These are phyloP conservation scores for Funneliformis caledonium DNA, from an alignment of 371 early-diverging fungal species.

Conservation along the genomic window DNA sequence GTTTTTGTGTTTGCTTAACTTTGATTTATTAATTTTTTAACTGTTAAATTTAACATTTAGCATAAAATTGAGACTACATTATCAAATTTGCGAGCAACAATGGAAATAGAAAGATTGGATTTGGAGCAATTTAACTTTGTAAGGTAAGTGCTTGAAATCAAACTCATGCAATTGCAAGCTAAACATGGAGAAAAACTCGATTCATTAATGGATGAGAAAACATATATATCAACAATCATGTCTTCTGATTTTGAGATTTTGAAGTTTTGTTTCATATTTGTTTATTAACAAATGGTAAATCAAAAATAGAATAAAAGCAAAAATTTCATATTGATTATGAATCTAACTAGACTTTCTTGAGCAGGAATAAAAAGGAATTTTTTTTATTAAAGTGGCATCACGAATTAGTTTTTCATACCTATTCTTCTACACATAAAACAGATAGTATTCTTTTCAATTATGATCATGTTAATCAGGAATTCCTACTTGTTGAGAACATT, in stretches of 20 bases:
- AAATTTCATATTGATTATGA: neutral
- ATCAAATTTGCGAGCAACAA: too few relatives aligned
- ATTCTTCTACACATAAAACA: constrained; percentile 16
- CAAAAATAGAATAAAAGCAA: constrained; percentile 7
- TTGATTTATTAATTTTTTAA: too few relatives aligned
- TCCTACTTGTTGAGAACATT: constrained; percentile 19
- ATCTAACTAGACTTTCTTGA: constrained; percentile 30
- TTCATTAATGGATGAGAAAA: constrained; percentile 12
- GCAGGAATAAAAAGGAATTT: constrained; percentile 26
- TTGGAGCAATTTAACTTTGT: constrained; percentile 9
- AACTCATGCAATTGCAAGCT: constrained; percentile 25
- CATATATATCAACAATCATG: constrained; percentile 23
- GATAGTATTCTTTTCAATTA: constrained; percentile 33
- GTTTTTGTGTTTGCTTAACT: too few relatives aligned
- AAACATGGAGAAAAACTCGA: constrained; percentile 27
- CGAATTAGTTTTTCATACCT: neutral
- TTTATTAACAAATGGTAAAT: constrained; percentile 31
- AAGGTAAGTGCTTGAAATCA: neutral
- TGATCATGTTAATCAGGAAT: constrained; percentile 1
- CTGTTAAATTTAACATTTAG: too few relatives aligned
- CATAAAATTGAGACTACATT: too few relatives aligned
- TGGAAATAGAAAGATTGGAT: neutral
- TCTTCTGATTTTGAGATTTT: constrained; percentile 27
- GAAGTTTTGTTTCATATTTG: constrained; percentile 16
- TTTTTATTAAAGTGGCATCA: constrained; percentile 20